Percentiles rank a stretch among this genome's conserved stretches.
phyloP scores from a whole-genome alignment of 768 basidiomycete species.

The Podaxis sp. region DNA sequence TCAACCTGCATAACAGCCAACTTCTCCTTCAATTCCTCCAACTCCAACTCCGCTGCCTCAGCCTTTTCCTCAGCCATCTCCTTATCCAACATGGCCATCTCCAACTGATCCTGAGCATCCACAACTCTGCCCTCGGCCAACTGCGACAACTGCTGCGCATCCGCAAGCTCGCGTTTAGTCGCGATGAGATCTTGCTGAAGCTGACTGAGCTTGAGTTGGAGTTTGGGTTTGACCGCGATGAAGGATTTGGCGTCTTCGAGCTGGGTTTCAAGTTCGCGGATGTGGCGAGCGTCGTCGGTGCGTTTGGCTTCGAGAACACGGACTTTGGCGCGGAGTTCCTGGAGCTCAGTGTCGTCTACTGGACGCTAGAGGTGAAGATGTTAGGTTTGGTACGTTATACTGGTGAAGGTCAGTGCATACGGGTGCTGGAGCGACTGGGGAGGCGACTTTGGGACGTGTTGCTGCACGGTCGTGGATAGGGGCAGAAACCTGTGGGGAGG shows the following conservation, averaged over 20 bases:
- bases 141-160: slow-evolving; percentile 71
- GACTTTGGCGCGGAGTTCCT: slow-evolving; percentile 81
- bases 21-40: slow-evolving; percentile 78
- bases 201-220: slow-evolving; percentile 82
- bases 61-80: slow-evolving; percentile 95
- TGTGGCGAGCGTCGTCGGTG: slow-evolving; percentile 78
- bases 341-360: slow-evolving; percentile 59
- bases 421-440: slow-evolving; percentile 29
- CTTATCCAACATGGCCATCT: slow-evolving; percentile 94
- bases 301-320: slow-evolving; percentile 86
- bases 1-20: slow-evolving; percentile 82
- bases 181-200: slow-evolving; percentile 79
- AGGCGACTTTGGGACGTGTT: slow-evolving; percentile 22
- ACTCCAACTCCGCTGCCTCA: slow-evolving; percentile 73
- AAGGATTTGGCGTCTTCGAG: slow-evolving; percentile 83
- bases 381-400: slow-evolving; percentile 8
- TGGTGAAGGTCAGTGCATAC: slow-evolving; percentile 17
- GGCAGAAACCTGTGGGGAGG: slow-evolving; percentile 18
- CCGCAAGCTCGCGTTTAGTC: slow-evolving; percentile 73
- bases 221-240: slow-evolving; percentile 81
- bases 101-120: slow-evolving; percentile 86
- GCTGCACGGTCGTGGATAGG: slow-evolving; percentile 20
- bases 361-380: slow-evolving; percentile 17
- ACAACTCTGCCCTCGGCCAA: slow-evolving; percentile 67
- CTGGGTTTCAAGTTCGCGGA: slow-evolving; percentile 84